Evolutionary conservation across 768 basidiomycete genomes (phyloP).

Genomic region (Clitopilus hobsonii): DNA sequence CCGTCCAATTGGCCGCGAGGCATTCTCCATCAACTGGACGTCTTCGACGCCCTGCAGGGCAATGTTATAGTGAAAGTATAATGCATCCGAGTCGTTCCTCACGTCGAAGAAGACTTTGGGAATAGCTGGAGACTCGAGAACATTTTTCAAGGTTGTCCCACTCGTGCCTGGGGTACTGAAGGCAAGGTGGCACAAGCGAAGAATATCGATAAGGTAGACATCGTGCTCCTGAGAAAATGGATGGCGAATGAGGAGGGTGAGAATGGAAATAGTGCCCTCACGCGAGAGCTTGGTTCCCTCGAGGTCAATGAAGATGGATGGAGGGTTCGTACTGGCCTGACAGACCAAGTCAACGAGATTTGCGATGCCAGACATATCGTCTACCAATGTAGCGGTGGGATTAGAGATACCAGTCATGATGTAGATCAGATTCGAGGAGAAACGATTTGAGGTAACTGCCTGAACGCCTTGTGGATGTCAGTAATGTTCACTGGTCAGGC

Average conservation of each 20-base stretch:
- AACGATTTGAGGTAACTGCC: neutral
- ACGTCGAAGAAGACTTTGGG: constrained; percentile 30
- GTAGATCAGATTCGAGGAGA: neutral
- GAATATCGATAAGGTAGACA: constrained; percentile 32
- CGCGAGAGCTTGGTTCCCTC: constrained; percentile 30
- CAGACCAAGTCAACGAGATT: neutral
- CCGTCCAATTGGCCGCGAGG: constrained; percentile 15
- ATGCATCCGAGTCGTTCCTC: constrained; percentile 28
- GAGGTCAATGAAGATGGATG: constrained; percentile 25
- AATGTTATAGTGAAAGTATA: constrained; percentile 22
- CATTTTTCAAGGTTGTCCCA: constrained; percentile 16
- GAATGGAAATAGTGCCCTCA: constrained; percentile 21
- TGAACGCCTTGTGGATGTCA: too few relatives aligned
- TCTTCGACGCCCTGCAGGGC: constrained; percentile 24
- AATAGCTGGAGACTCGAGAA: constrained; percentile 16
- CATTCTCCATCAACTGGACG: constrained; percentile 27
- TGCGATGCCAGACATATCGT: neutral
- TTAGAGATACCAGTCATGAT: neutral
- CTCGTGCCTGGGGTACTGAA: constrained; percentile 20
- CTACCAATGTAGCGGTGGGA: neutral
- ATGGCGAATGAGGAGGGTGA: constrained; percentile 22
- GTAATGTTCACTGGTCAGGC: too few relatives aligned
- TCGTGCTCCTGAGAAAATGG: constrained; percentile 10
- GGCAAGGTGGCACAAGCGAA: constrained; percentile 19
- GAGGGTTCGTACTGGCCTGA: neutral